Evolutionary conservation across 257 asterid species (phyloP), one percentile per base, ranked within the genome.

Genomic region (Lycium ferocissimum): DNA sequence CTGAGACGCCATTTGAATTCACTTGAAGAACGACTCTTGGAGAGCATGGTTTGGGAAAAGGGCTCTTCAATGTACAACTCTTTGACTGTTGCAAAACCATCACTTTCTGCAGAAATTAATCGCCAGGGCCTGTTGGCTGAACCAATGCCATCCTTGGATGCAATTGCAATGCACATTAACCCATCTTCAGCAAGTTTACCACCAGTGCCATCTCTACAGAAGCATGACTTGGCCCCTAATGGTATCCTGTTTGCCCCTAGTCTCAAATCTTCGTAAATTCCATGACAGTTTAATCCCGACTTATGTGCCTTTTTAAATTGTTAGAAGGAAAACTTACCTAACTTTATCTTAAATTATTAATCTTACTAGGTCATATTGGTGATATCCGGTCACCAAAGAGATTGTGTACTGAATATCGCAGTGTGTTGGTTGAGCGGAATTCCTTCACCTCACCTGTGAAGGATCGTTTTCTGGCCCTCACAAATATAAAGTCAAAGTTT

Each of bases 61-160:
- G 99, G 99, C 81, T 97, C 99, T 69, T 97, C 99, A 2, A 95
- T 97, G 97, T 97, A 97, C 92, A 97, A 97, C 90, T 95, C 98
- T 80, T 89, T 97, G 92, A 86, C 88, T 22, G 96, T 97, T 84
- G 99, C 99, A 17, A 89, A 90, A 87, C 97, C 99, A 63, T 85
- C 92, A 72, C 93, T 97, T 87, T 91, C 97, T 83, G 93, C 92
- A 9, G 99, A 97, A 89, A 94, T 97, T 73, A 92, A 84, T 81
- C 98, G 95, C 51, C 95, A 90, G 84, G 98, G 98, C 86, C 89
- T 97, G 92, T 89, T 93, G 89, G 97, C 99, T 86, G 99, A 97
- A 72, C 98, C 99, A 70, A 97, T 97, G 99, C 98, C 94, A 71
- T 94, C 99, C 75, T 90, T 97, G 89, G 99, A 97, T 91, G 98